Evolutionary conservation across 768 basidiomycete genomes (phyloP).

Genomic region (Obba rivulosa): DNA sequence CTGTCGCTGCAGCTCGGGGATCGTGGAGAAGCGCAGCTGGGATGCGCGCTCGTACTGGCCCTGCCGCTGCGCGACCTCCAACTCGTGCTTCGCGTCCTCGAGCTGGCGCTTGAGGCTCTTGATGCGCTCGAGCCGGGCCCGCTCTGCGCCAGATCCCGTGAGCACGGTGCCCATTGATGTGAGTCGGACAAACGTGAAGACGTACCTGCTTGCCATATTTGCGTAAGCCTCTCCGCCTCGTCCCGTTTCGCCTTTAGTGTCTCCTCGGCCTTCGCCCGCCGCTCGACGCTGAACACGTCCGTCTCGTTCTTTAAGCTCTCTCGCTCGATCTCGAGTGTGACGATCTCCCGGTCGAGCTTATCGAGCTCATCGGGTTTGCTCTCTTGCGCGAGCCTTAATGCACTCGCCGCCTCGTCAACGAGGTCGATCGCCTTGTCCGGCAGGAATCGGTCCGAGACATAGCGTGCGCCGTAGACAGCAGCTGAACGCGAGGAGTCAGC

Average conservation of each 20-base stretch:
- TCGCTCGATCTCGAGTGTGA: slow-evolving; percentile 85
- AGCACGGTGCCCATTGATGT: not conserved
- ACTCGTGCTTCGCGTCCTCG: slow-evolving; percentile 78
- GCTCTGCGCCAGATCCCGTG: slow-evolving; percentile 38
- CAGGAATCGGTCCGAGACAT: slow-evolving; percentile 82
- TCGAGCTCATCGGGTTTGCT: slow-evolving; percentile 85
- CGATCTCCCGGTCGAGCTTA: slow-evolving; percentile 72
- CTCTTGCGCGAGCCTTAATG: slow-evolving; percentile 83
- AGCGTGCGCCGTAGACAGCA: slow-evolving; percentile 78
- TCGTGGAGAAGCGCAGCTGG: slow-evolving; percentile 76
- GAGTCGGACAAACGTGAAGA: slow-evolving; percentile 4
- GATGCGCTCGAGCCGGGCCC: slow-evolving; percentile 59
- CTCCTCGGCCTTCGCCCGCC: slow-evolving; percentile 60
- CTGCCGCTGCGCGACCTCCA: slow-evolving; percentile 85
- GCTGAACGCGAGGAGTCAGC: slow-evolving; percentile 37
- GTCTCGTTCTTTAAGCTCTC: slow-evolving; percentile 86
- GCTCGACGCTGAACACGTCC: slow-evolving; percentile 78
- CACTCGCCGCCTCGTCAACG: slow-evolving; percentile 88
- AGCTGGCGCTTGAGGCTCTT: slow-evolving; percentile 71
- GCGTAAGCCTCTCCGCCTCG: slow-evolving; percentile 55
- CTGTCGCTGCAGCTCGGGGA: slow-evolving; percentile 73
- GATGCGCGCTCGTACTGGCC: slow-evolving; percentile 85
- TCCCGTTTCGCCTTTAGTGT: slow-evolving; percentile 56
- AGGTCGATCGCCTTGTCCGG: slow-evolving; percentile 93
- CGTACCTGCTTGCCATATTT: slow-evolving; percentile 71